These are phyloP conservation scores for Diddensiella caesifluorescens DNA, from an alignment of 805 yeast species.

Conservation along the genomic window DNA sequence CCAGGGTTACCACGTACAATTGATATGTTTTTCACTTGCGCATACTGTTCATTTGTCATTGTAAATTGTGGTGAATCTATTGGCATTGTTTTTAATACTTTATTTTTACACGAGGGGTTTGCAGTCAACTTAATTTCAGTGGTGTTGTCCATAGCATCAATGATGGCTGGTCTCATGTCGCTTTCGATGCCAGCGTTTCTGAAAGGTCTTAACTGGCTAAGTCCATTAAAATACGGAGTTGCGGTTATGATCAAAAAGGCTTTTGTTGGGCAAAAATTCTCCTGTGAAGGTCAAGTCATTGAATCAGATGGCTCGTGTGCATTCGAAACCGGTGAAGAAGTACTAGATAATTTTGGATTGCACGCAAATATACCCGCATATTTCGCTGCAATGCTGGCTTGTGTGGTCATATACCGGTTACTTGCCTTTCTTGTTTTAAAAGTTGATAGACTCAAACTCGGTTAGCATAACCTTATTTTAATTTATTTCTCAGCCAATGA, in stretches of 20 bases:
- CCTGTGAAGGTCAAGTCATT: constrained; percentile 41
- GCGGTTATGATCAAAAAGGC: constrained; percentile 55
- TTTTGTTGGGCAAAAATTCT: constrained; percentile 46
- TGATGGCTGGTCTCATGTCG: constrained; percentile 84
- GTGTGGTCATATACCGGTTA: constrained; percentile 25
- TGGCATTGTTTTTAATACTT: constrained; percentile 73
- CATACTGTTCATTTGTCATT: constrained; percentile 48
- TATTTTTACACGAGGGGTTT: constrained; percentile 70
- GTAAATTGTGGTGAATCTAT: constrained; percentile 78
- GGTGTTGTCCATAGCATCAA: constrained; percentile 61
- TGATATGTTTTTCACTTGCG: constrained; percentile 59
- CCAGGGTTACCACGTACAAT: constrained; percentile 69
- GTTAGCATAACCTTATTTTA: constrained; percentile 1
- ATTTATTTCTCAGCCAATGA: constrained; percentile 8
- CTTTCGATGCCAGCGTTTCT: constrained; percentile 66
- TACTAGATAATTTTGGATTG: constrained; percentile 48
- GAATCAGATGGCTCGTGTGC: constrained; percentile 39
- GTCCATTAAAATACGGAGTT: constrained; percentile 71
- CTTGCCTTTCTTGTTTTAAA: constrained; percentile 25
- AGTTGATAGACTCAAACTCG: constrained; percentile 23
- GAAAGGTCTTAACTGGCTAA: constrained; percentile 66
- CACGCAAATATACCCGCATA: constrained; percentile 21
- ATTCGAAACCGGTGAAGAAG: constrained; percentile 50
- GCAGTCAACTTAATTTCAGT: constrained; percentile 70
- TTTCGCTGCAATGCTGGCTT: constrained; percentile 24